Conservation (phyloP, 2,329 filamentous ascomycete species). For the Colletotrichum destructivum region DNA sequence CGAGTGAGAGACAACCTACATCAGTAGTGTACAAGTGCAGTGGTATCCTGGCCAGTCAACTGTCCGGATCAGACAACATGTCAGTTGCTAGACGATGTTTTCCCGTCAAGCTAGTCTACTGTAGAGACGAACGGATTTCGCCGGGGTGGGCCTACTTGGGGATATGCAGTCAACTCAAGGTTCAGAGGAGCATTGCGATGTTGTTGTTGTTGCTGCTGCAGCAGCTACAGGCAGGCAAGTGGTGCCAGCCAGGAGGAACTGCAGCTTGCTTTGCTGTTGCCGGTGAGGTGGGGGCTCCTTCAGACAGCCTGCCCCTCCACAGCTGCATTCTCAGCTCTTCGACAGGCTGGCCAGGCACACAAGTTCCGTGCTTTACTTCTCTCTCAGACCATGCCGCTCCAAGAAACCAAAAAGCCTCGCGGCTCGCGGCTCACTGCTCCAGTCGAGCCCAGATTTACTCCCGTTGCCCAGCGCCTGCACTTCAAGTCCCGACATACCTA, state of each 20-base stretch:
- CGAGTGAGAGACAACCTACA: not conserved
- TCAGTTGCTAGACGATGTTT: not conserved
- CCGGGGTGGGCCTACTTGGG: not conserved
- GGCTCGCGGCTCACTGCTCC: not conserved
- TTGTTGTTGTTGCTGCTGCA: not conserved
- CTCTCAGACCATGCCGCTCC: slow-evolving; percentile 10
- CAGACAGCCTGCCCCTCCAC: slow-evolving; percentile 35
- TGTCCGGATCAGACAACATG: slow-evolving; percentile 9
- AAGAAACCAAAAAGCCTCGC: not conserved
- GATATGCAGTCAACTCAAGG: slow-evolving; percentile 24
- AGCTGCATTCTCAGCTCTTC: slow-evolving; percentile 34
- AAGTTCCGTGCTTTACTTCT: slow-evolving; percentile 14
- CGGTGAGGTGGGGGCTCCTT: slow-evolving; percentile 34
- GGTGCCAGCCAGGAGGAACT: slow-evolving; percentile 14
- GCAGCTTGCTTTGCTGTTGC: slow-evolving; percentile 31
- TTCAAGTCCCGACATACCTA: slow-evolving; percentile 21
- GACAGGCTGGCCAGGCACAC: slow-evolving; percentile 25
- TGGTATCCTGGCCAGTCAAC: slow-evolving; percentile 7
- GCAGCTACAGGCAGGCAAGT: not conserved
- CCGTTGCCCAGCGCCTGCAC: slow-evolving; percentile 37
- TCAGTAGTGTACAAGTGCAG: not conserved
- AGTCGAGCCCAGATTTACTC: slow-evolving; percentile 30
- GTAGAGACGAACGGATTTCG: slow-evolving; percentile 11
- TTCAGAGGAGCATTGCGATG: slow-evolving; percentile 12
- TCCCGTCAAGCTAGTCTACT: not conserved